A percentile compares a stretch with the other conserved stretches of the same genome.
Conservation (phyloP, 2,329 filamentous ascomycete genomes). For the Thelonectria olida region DNA sequence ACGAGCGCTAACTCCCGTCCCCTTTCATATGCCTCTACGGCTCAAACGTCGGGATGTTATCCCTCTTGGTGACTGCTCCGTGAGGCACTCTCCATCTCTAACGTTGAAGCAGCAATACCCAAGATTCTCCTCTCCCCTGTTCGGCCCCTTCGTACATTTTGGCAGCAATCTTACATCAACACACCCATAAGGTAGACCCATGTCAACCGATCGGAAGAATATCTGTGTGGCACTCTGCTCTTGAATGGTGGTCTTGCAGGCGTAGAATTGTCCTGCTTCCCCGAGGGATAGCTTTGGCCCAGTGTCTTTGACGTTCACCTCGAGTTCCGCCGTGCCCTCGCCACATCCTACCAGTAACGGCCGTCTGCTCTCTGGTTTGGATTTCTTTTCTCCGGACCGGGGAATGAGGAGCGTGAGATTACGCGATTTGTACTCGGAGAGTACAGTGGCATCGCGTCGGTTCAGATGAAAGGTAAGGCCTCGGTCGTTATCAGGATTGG, state of each 20-base stretch:
- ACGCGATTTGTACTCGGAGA: background rate
- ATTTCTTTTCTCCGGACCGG: background rate
- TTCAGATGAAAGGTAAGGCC: slow-evolving; percentile 3
- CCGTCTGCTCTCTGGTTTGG: background rate
- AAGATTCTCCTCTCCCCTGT: background rate
- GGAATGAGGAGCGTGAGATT: background rate
- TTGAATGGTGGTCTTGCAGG: background rate
- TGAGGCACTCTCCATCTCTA: slow-evolving; percentile 1
- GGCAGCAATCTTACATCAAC: background rate
- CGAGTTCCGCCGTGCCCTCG: slow-evolving; percentile 3
- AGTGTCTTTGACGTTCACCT: background rate
- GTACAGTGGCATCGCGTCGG: background rate
- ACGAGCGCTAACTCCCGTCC: too few relatives aligned
- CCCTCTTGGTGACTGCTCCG: background rate
- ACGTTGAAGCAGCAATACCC: slow-evolving; percentile 5
- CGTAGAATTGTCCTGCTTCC: background rate
- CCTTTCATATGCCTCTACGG: background rate
- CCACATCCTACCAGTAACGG: background rate
- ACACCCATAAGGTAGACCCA: background rate
- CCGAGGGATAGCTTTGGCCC: background rate
- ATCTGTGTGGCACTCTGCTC: background rate
- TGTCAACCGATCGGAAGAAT: background rate
- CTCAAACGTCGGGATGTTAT: background rate
- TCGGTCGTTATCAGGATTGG: background rate
- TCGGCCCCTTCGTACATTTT: background rate